Base-by-base conservation (phyloP, 108 stramenopile genomes). In the Phaeodactylum tricornutum region DNA sequence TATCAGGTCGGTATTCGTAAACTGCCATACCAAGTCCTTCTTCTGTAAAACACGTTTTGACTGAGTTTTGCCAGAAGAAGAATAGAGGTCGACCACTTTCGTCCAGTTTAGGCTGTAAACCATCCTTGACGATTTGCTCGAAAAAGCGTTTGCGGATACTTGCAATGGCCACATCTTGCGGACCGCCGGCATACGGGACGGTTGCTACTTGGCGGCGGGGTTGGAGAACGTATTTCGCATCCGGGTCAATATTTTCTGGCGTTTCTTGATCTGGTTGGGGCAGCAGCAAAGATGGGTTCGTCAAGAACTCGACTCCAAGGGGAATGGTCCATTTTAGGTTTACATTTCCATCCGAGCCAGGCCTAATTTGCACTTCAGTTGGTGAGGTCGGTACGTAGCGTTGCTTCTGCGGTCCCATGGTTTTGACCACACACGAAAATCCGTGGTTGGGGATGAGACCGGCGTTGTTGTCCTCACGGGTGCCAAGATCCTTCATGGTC, bases 1-100 rank as follows among this genome's bases (percentile, higher is more conserved):
- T 69, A 43, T 71, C 55, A 11, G 74, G 67, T 52, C 88, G 59
- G 77, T 76, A 90, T 31, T 90, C 88, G 50, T 86, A 90, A 16
- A 90, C 79, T 15, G 61, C 66, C 88, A 90, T 90, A 12, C 88
- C 88, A 28, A 90, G 47, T 29, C 87, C 87, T 15, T 62, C 64
- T 22, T 66, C 69, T 9, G 78, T 80, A 50, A 74, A 90, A 52
- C 84, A 85, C 0, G 75, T 68, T 57, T 90, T 90, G 32, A 76
- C 74, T 43, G 67, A 61, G 47, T 84, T 78, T 46, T 75, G 64
- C 77, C 63, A 69, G 66, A 86, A 90, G 65, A 85, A 85, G 55
- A 90, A 85, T n/a, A 57, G 59, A 1, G 88, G 88, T 29, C 81
- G 56, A 25, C 79, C 77, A n/a, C 73, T 72, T 14, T 34, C 56